Conservation (phyloP, 2,329 filamentous ascomycete species). For the Colletotrichum sp. region DNA sequence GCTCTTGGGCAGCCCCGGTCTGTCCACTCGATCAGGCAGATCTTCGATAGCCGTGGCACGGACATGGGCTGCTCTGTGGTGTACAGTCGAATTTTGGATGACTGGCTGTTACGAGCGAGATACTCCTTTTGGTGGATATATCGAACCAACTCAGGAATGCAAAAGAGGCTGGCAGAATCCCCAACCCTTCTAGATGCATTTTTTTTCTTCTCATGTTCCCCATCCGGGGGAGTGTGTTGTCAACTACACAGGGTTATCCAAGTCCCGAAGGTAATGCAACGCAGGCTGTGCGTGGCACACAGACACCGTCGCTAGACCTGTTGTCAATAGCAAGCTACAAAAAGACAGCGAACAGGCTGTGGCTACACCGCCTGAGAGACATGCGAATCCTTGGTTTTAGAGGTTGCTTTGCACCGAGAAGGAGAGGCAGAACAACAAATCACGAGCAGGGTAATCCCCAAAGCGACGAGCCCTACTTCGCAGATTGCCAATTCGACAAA, state of each 20-base stretch:
- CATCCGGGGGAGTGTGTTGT: slow-evolving; percentile 5
- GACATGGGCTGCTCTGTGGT: background rate
- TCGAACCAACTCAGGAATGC: background rate
- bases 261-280: slow-evolving; percentile 14
- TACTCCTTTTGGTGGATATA: background rate
- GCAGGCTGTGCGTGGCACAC: slow-evolving; percentile 13
- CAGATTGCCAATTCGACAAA: slow-evolving; percentile 15
- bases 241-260: slow-evolving; percentile 7
- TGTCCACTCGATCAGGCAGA: slow-evolving; percentile 5
- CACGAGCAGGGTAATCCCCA: slow-evolving; percentile 1
- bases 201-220: background rate
- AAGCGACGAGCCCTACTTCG: background rate
- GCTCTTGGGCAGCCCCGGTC: slow-evolving; percentile 4
- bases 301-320: slow-evolving; percentile 1
- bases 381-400: slow-evolving; percentile 15
- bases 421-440: background rate
- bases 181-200: background rate
- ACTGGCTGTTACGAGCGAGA: background rate
- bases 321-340: background rate
- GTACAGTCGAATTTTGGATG: background rate
- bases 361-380: slow-evolving; percentile 15
- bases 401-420: background rate
- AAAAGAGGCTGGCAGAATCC: background rate
- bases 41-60: slow-evolving; percentile 14
- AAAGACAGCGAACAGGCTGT: background rate